phyloP scores from a whole-genome alignment of 1,284 basidiomycete genomes.

The Rhodotorula glutinis region DNA sequence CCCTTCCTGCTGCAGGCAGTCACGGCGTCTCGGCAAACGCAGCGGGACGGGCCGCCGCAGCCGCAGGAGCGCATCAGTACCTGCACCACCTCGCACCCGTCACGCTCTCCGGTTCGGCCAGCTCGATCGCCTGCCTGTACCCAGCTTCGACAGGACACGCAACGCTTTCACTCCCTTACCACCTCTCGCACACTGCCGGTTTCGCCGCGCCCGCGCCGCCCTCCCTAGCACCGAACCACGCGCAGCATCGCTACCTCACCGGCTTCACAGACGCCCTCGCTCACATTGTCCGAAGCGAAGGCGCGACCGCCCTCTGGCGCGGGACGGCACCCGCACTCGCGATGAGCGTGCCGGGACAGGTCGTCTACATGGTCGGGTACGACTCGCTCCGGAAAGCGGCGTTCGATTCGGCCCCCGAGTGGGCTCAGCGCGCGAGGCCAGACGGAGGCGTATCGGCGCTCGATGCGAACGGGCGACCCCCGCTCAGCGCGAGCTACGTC shows the following conservation, averaged over 20 bases:
- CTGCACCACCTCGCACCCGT: slow-evolving; percentile 17
- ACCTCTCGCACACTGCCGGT: not conserved
- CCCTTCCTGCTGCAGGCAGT: slow-evolving; percentile 15
- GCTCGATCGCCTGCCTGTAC: slow-evolving; percentile 31
- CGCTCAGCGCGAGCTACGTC: slow-evolving; percentile 39
- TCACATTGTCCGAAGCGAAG: slow-evolving; percentile 42
- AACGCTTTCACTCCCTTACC: slow-evolving; percentile 6
- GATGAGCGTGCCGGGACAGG: slow-evolving; percentile 88
- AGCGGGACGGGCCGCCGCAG: not conserved
- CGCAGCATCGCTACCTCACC: slow-evolving; percentile 4
- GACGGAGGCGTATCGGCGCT: slow-evolving; percentile 44
- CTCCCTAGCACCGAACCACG: slow-evolving; percentile 1
- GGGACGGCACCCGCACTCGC: slow-evolving; percentile 55
- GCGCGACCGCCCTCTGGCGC: slow-evolving; percentile 42
- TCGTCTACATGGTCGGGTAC: slow-evolving; percentile 94
- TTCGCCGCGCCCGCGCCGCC: not conserved
- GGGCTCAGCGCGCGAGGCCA: slow-evolving; percentile 9
- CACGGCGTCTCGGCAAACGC: not conserved
- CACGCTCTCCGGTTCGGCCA: not conserved
- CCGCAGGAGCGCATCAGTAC: slow-evolving; percentile 2
- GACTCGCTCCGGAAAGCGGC: slow-evolving; percentile 68
- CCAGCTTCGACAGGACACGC: slow-evolving; percentile 24
- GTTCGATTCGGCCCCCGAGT: slow-evolving; percentile 33
- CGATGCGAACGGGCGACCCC: not conserved
- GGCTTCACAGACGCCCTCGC: slow-evolving; percentile 41